These are phyloP conservation scores for Tolypocladium guangdongense DNA, from an alignment of 2,329 filamentous ascomycete genomes.

Conservation along the genomic window DNA sequence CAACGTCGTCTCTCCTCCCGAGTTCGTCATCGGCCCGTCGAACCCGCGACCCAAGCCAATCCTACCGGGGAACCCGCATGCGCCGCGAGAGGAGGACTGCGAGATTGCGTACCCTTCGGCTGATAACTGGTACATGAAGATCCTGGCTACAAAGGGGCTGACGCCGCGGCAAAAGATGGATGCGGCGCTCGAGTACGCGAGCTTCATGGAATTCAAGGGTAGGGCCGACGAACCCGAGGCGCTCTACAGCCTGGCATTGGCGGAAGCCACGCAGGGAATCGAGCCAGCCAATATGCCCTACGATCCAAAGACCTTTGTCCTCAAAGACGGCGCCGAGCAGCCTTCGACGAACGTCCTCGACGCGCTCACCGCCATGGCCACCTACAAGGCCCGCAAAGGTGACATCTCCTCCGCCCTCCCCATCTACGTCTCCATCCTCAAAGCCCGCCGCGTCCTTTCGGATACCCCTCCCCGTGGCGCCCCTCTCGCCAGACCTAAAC, in stretches of 20 bases:
- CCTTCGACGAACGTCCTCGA: constrained; percentile 66
- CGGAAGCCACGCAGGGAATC: constrained; percentile 54
- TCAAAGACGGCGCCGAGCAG: constrained; percentile 45
- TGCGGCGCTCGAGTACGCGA: constrained; percentile 71
- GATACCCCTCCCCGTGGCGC: constrained; percentile 17
- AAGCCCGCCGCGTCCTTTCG: constrained; percentile 57
- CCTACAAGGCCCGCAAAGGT: constrained; percentile 61
- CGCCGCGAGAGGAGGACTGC: constrained; percentile 67
- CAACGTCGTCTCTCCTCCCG: constrained; percentile 56
- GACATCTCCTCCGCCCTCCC: constrained; percentile 63
- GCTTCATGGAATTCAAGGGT: constrained; percentile 73
- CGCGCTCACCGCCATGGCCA: constrained; percentile 66
- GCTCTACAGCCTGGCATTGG: constrained; percentile 65
- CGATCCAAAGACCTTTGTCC: constrained; percentile 49
- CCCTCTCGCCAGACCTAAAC: constrained; percentile 3
- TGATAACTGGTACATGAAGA: constrained; percentile 69
- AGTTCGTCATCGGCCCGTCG: constrained; percentile 68
- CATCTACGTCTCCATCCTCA: constrained; percentile 74
- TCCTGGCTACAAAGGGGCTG: constrained; percentile 73
- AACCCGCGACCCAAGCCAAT: constrained; percentile 72
- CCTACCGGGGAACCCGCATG: constrained; percentile 47
- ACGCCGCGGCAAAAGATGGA: constrained; percentile 68
- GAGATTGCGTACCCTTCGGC: constrained; percentile 57
- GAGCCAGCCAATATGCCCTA: constrained; percentile 32
- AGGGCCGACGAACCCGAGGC: constrained; percentile 53